Base-by-base conservation (phyloP, 441 rosid genomes). In the Eutrema salsugineum region DNA sequence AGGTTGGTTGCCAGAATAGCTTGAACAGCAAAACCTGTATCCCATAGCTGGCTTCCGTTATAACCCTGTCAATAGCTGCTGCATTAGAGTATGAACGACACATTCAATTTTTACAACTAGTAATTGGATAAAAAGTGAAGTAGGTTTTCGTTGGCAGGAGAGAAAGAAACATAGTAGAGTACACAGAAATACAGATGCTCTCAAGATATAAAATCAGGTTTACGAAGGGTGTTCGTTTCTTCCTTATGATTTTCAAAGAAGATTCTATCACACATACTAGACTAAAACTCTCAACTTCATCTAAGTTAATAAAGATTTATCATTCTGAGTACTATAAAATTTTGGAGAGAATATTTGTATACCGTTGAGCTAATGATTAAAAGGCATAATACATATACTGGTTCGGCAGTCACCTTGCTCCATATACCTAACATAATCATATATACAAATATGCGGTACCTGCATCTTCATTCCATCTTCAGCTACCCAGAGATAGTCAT, bases 381-480 rank as follows among this genome's bases (percentile, higher is more conserved):
- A 60, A 57, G n/a, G 54, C 54, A 53, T 30, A 42, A 39, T 11
- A 69, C 42, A 42, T 16, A 19, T 56, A 49, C 62, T 39, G 56
- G 51, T 46, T 47, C 46, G 5, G 66, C 43, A 40, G 66, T 64
- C 33, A 57, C 44, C 36, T 33, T 50, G 44, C 51, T 50, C 59
- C 40, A 24, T 35, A 32, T 19, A 68, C 63, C 14, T n/a, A 71
- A 12, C 51, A 43, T 65, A 43, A 65, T 66, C 63, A 51, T 42
- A 68, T 50, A 20, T 11, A 74, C 49, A 56, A 59, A 42, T 40
- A 47, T 53, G 27, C 5, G 36, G 64, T 44, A 88, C 98, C 99
- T 92, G 91, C 97, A 95, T 87, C 91, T 95, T 95, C 99, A 92
- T 91, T 71, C 99, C 98, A 85, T 95, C 99, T 86, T 95, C 98